A percentile compares a stretch with the other conserved stretches of the same genome.
Evolutionary conservation across 129 eudicot species (phyloP).

Genomic region (Flaveria ramosissima): DNA sequence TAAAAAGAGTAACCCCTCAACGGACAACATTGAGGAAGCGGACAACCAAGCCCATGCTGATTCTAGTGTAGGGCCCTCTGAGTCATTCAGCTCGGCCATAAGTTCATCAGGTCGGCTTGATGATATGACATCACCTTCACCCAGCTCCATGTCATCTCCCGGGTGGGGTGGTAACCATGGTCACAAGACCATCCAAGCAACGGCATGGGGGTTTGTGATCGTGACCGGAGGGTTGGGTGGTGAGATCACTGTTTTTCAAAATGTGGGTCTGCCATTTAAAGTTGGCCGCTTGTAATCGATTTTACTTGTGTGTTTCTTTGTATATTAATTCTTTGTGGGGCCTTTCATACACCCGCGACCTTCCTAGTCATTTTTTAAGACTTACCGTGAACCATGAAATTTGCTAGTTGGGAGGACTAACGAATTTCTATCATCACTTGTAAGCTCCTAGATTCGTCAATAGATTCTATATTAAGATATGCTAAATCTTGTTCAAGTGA

Average conservation of each 20-base stretch:
- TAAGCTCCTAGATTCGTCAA: neutral
- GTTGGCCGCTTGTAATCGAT: slow-evolving; percentile 56
- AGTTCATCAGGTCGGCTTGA: slow-evolving; percentile 34
- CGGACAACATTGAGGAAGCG: slow-evolving; percentile 46
- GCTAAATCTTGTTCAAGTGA: neutral
- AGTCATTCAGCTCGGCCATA: slow-evolving; percentile 51
- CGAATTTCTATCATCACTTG: neutral
- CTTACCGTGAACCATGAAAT: slow-evolving; percentile 14
- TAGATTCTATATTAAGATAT: slow-evolving; percentile 10
- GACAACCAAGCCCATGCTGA: slow-evolving; percentile 46
- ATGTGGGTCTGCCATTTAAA: slow-evolving; percentile 77
- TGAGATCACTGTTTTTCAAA: slow-evolving; percentile 82
- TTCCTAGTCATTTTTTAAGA: slow-evolving; percentile 20
- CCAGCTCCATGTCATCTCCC: slow-evolving; percentile 25
- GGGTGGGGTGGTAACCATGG: slow-evolving; percentile 45
- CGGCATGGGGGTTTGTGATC: slow-evolving; percentile 90
- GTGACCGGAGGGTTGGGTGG: slow-evolving; percentile 85
- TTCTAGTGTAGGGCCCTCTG: slow-evolving; percentile 49
- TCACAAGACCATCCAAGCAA: slow-evolving; percentile 63
- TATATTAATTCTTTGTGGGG: neutral
- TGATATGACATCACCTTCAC: slow-evolving; percentile 34
- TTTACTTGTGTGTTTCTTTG: neutral
- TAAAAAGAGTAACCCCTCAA: slow-evolving; percentile 36
- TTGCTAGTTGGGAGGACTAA: slow-evolving; percentile 20
- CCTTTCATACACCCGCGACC: neutral